Percentiles rank a stretch among this genome's conserved stretches.
Evolutionary conservation across 1,284 basidiomycete species (phyloP).

Genomic region (Mycena sp.): DNA sequence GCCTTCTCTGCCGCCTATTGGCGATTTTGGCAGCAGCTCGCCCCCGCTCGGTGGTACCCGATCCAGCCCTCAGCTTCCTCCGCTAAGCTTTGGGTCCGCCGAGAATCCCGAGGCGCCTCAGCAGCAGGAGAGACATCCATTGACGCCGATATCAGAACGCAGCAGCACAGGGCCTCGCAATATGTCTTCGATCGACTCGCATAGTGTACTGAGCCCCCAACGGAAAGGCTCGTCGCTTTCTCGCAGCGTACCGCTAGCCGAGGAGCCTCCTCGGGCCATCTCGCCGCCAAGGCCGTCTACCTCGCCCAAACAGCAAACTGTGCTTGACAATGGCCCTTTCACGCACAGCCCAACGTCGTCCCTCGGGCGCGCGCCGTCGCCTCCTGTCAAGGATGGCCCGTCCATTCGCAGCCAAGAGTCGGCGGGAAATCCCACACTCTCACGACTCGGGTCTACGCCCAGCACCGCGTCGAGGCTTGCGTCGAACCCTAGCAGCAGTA

Average conservation of each 20-base stretch:
- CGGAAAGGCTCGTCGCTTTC: conserved; percentile 20
- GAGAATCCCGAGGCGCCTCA: conserved; percentile 21
- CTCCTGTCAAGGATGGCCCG: conserved; percentile 13
- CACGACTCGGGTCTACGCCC: conserved; percentile 13
- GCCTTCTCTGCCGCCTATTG: conserved; percentile 45
- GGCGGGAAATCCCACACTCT: not conserved
- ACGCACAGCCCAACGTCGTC: conserved; percentile 27
- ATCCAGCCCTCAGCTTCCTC: conserved; percentile 55
- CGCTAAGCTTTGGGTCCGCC: conserved; percentile 52
- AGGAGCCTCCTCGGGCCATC: conserved; percentile 3
- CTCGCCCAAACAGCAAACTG: conserved; percentile 1
- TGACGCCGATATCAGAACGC: conserved; percentile 60
- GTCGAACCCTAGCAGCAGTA: not conserved
- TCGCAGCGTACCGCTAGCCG: not conserved
- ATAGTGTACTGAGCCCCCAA: conserved; percentile 31
- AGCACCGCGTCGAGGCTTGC: conserved; percentile 14
- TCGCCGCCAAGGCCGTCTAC: conserved; percentile 8
- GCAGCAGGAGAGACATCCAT: conserved; percentile 30
- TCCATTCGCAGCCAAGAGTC: conserved; percentile 16
- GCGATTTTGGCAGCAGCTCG: conserved; percentile 27
- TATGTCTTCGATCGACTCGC: conserved; percentile 34
- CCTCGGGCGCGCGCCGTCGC: conserved; percentile 23
- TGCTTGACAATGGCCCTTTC: conserved; percentile 20
- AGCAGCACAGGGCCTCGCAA: conserved; percentile 41
- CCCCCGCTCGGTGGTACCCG: not conserved